Conservation (phyloP, 306 rosid species). For the Cucurbita argyrosperma region DNA sequence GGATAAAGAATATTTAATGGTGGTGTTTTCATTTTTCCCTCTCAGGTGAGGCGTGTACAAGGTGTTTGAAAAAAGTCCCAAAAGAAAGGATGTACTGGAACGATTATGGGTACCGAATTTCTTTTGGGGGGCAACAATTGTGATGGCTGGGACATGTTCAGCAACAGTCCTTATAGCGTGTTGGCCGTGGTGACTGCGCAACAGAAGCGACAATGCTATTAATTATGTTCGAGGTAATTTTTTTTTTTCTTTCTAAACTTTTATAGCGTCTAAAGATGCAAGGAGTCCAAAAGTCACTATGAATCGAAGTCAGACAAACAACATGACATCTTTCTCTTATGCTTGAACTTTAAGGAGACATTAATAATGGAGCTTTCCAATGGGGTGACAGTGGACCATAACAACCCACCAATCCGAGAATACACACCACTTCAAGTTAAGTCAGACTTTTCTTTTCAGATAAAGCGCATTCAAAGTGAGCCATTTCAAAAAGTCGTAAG, state of each 20-base stretch:
- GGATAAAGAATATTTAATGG: background rate
- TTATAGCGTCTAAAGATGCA: background rate
- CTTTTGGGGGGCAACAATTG: background rate
- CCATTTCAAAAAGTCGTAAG: background rate
- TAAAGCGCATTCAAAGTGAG: slow-evolving; percentile 4
- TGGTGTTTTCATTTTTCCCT: background rate
- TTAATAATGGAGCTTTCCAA: slow-evolving; percentile 1
- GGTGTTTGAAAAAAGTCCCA: slow-evolving; percentile 3
- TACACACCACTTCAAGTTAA: background rate
- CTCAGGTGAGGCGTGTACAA: background rate
- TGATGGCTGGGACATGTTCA: slow-evolving; percentile 1
- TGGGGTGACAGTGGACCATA: slow-evolving; percentile 5
- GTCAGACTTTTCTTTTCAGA: slow-evolving; percentile 4
- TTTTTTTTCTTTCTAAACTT: background rate
- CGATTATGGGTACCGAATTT: background rate
- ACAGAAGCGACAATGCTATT: background rate
- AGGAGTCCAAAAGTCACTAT: background rate
- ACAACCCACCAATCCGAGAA: slow-evolving; percentile 5
- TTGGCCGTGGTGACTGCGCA: background rate
- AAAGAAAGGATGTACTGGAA: background rate
- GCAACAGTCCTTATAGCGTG: background rate
- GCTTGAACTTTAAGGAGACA: background rate
- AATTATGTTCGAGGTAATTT: background rate
- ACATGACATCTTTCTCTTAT: slow-evolving; percentile 1
- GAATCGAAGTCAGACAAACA: background rate